Conservation (phyloP, 2,329 filamentous ascomycete species). For the Cladophialophora bantiana region DNA sequence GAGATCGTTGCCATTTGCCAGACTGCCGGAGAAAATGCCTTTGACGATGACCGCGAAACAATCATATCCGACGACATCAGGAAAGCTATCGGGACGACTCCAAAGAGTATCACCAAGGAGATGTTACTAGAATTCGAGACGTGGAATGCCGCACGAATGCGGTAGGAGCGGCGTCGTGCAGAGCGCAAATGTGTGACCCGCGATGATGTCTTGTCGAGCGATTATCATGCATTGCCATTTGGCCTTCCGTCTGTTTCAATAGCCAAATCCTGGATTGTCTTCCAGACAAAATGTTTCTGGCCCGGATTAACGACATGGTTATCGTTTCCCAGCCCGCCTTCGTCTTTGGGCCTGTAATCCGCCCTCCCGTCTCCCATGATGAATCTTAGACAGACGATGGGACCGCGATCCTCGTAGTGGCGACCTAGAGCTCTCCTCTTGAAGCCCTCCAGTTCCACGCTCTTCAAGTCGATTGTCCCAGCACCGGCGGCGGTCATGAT, state of each 20-base stretch:
- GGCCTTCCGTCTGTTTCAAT: slow-evolving; percentile 41
- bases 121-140: slow-evolving; percentile 37
- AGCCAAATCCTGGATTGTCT: slow-evolving; percentile 43
- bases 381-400: slow-evolving; percentile 45
- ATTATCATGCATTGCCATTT: slow-evolving; percentile 18
- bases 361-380: slow-evolving; percentile 47
- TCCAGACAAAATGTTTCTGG: slow-evolving; percentile 45
- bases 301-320: slow-evolving; percentile 45
- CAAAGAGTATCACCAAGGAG: slow-evolving; percentile 37
- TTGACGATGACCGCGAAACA: slow-evolving; percentile 56
- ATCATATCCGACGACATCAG: slow-evolving; percentile 54
- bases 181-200: too few species aligned
- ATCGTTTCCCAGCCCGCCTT: slow-evolving; percentile 41
- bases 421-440: slow-evolving; percentile 39
- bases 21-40: slow-evolving; percentile 57
- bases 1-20: slow-evolving; percentile 73
- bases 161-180: slow-evolving; percentile 2
- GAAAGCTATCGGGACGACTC: slow-evolving; percentile 50
- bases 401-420: slow-evolving; percentile 35
- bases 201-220: background rate
- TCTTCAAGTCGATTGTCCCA: slow-evolving; percentile 39
- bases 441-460: slow-evolving; percentile 41
- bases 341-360: slow-evolving; percentile 28
- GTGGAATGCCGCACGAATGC: slow-evolving; percentile 37
- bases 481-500: slow-evolving; percentile 43